Evolutionary conservation across 805 yeast species (phyloP), one percentile per base, ranked within the genome.

Genomic region (Candida schatavii): DNA sequence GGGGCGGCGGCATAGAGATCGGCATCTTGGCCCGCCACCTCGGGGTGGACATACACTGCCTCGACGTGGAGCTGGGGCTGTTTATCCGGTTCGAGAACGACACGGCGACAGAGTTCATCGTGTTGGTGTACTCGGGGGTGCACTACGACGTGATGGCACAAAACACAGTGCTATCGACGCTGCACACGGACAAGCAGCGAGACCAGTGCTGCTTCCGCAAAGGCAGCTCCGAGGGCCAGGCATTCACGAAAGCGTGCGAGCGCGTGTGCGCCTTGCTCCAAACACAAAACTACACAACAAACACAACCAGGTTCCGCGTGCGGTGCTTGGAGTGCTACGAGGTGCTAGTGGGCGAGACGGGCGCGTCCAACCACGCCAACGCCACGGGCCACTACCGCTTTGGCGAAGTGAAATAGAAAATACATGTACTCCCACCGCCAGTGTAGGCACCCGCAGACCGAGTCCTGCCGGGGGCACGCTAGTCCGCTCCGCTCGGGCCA

Each of bases 1-100:
- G 93, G 95, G 95, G 95, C 23, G 95, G 95, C 5, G 91, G 88
- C 2, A 84, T 85, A 37, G 95, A 85, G 55, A 61, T 85, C 35
- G 78, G 80, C 6, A 81, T 85, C 5, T 55, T 85, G 22, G 71
- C 86, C 2, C 66, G 71, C 26, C 68, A 72, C 46, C 67, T 82
- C 31, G 64, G 67, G 4, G 59, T 82, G 4, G 67, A 75, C 3
- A 79, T 85, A 32, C 66, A 72, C 41, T 79, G 88, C 9, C 56
- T 83, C 22, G 93, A 85, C 52, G 78, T 85, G 19, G 83, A 79
- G 49, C 79, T 78, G 44, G 77, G 78, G 4, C 66, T 78, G 20
- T 57, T 75, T 28, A 84, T 83, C 48, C 64, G 65, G 26, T 85
- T 84, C 57, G 59, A 58, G 35, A 51, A 53, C 37, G 68, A 57